Evolutionary conservation across 129 eudicot genomes (phyloP), one percentile per base, ranked within the genome.

Genomic region (Pseudognaphalium luteoalbum): DNA sequence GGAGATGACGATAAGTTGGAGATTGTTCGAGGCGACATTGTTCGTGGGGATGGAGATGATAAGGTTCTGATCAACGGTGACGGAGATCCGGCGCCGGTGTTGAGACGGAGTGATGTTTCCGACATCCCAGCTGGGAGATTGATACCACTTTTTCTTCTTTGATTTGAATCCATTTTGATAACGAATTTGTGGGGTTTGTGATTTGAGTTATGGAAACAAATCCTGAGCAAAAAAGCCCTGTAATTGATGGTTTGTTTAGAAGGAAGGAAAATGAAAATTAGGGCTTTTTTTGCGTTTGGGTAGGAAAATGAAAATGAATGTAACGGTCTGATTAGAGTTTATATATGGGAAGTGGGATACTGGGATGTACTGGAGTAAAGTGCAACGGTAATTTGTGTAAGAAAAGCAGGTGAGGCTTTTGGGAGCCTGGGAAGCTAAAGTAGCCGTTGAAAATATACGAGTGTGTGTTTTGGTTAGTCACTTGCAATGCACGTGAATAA

Each of bases 71-170:
- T 54, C 19, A 82, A 81, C 54, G 86, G 79, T 4, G 90, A 75
- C 1, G 86, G 83, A 3, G 92, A 68, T 4, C 89, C 68, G 19
- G 81, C 39, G 29, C 81, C 58, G 15, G 89, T 83, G 17, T 89
- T 80, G 22, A 94, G 93, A 21, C 89, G 91, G 1, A 94, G 86
- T 20, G 96, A 84, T 58, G 99, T 81, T 50, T 84, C 90, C 22
- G 99, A 91, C 99, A 94, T 94, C 6, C 90, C 81, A 15, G 92
- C 77, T 3, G 99, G 99, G 77, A 94, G 97, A 33, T 89, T 94
- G 47, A 94, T 84, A 71, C 98, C 98, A n/a, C 97, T 88, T 67
- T 93, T 93, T 75, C 98, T 77, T 66, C 97, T 85, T 71, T 90
- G 91, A 72, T 84, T 78, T 17, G 86, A 50, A 20, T 90, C 96